phyloP scores from a whole-genome alignment of 192 early-diverging fungal genomes.

The Coemansia sp. region DNA sequence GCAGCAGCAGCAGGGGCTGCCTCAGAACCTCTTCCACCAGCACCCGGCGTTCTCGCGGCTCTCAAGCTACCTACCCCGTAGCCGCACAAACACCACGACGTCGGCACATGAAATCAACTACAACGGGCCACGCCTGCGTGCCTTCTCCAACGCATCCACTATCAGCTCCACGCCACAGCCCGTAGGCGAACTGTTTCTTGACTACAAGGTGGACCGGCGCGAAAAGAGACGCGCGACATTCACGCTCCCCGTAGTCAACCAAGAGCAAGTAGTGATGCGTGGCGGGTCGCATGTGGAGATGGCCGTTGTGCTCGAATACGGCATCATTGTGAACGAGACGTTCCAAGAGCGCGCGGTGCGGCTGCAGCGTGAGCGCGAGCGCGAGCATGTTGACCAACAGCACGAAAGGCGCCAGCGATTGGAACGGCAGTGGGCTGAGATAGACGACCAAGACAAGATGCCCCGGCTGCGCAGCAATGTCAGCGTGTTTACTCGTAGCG shows the following conservation, averaged over 20 bases:
- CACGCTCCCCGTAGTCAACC: conserved; percentile 46
- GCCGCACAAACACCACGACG: conserved; percentile 34
- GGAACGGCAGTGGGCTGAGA: conserved; percentile 36
- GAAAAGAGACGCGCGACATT: conserved; percentile 50
- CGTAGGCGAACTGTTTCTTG: conserved; percentile 55
- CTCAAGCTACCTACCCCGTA: conserved; percentile 42
- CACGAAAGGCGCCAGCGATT: conserved; percentile 16
- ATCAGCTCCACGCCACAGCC: conserved; percentile 43
- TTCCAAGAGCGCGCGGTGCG: conserved; percentile 20
- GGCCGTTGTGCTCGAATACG: conserved; percentile 52
- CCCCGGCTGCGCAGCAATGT: conserved; percentile 41
- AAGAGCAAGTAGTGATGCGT: conserved; percentile 52
- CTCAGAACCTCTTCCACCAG: conserved; percentile 11
- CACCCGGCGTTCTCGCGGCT: conserved; percentile 35
- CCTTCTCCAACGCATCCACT: conserved; percentile 45
- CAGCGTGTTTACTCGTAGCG: conserved; percentile 51
- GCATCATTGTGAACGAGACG: conserved; percentile 53
- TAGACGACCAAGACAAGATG: conserved; percentile 32
- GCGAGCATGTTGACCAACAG: conserved; percentile 15
- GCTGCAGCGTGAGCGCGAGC: conserved; percentile 18
- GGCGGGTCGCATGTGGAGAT: conserved; percentile 54
- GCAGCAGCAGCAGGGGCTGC: not conserved
- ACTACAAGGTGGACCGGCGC: conserved; percentile 44
- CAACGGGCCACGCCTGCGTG: conserved; percentile 40
- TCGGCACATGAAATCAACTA: conserved; percentile 44